Percentiles rank a stretch among this genome's conserved stretches.
These are phyloP conservation scores for Nakataea oryzae DNA, from an alignment of 2,329 filamentous ascomycete genomes.

Conservation along the genomic window DNA sequence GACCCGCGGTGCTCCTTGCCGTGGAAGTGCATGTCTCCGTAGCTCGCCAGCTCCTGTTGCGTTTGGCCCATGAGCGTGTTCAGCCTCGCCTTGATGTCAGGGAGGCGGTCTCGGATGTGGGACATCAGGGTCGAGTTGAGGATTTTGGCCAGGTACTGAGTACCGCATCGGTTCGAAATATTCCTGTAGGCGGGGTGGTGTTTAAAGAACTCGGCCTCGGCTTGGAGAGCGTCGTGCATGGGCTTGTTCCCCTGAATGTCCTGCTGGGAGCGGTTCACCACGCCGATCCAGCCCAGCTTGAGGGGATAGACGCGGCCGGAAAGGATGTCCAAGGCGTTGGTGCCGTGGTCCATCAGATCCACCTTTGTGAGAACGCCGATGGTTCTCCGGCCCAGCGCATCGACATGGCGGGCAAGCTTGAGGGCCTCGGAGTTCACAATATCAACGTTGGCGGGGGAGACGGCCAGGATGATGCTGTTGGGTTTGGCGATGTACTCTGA, in stretches of 20 bases:
- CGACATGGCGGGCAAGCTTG: conserved; percentile 92
- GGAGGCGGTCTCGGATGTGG: conserved; percentile 89
- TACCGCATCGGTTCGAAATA: conserved; percentile 87
- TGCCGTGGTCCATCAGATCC: conserved; percentile 97
- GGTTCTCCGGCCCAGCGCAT: conserved; percentile 92
- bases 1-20: conserved; percentile 95
- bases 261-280: conserved; percentile 95
- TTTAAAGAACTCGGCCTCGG: conserved; percentile 90
- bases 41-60: conserved; percentile 94
- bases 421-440: conserved; percentile 96
- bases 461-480: conserved; percentile 94
- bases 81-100: conserved; percentile 93
- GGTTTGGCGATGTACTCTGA: conserved; percentile 97
- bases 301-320: conserved; percentile 92
- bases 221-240: conserved; percentile 81
- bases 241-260: conserved; percentile 95
- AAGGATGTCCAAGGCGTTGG: conserved; percentile 96
- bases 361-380: conserved; percentile 99
- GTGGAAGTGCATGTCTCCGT: conserved; percentile 94
- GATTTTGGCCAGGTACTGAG: conserved; percentile 87
- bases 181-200: conserved; percentile 96
- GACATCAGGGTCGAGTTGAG: conserved; percentile 92
- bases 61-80: conserved; percentile 99
- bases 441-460: conserved; percentile 95
- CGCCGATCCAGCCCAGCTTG: conserved; percentile 95